Conservation (phyloP, 1,284 basidiomycete species). For the Rugosomyces carneus region DNA sequence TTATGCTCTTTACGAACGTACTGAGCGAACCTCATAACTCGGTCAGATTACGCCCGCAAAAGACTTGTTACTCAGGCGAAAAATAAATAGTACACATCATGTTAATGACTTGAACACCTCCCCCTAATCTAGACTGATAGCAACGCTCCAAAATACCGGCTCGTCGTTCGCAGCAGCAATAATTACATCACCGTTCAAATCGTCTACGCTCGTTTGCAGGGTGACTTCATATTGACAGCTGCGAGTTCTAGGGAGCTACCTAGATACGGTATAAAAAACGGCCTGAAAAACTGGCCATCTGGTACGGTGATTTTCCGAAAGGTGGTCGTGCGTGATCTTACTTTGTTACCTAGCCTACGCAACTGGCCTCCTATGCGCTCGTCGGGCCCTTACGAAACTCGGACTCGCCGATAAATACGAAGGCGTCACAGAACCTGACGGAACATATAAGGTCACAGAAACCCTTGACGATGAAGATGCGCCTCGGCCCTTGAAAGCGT, state of each 20-base stretch:
- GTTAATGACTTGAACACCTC: neutral
- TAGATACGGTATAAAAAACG: conserved; percentile 96
- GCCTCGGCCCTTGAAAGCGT: conserved; percentile 97
- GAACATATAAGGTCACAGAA: conserved; percentile 80
- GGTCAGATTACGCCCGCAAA: conserved; percentile 91
- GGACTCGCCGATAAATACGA: conserved; percentile 98
- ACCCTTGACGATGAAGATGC: conserved; percentile 87
- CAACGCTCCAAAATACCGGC: conserved; percentile 97
- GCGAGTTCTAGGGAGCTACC: conserved; percentile 92
- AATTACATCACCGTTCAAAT: conserved; percentile 90
- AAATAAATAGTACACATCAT: conserved; percentile 86
- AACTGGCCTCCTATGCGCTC: conserved; percentile 92
- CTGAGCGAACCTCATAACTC: neutral
- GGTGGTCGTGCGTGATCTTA: conserved; percentile 6
- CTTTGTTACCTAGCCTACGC: conserved; percentile 71
- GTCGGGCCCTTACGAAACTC: conserved; percentile 92
- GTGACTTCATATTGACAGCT: conserved; percentile 88
- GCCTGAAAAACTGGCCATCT: conserved; percentile 98
- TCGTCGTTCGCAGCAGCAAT: conserved; percentile 98
- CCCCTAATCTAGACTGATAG: conserved; percentile 26
- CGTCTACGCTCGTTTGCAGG: conserved; percentile 95
- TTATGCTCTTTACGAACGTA: neutral
- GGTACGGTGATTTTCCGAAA: conserved; percentile 37
- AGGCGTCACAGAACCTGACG: conserved; percentile 91
- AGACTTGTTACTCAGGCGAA: conserved; percentile 96